Evolutionary conservation across 257 asterid genomes (phyloP), one percentile per base, ranked within the genome.

Genomic region (Mentha longifolia): DNA sequence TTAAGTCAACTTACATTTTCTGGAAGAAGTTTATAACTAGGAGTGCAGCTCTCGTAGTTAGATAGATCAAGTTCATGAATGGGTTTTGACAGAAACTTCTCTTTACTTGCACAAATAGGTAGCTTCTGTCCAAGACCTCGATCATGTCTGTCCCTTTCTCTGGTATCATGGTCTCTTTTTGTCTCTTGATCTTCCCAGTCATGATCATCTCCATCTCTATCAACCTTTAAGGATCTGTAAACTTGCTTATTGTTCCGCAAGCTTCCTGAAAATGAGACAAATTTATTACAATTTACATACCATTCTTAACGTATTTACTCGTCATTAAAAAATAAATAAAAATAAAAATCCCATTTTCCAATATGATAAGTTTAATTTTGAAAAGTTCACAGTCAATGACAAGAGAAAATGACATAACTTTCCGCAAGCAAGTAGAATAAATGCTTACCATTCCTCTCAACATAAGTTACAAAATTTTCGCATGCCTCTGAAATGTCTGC

Each of bases 41-140:
- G 98, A 61, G 97, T 85, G 87, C 98, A 92, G 79, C 88, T 68
- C 72, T 87, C 87, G 72, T 93, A 87, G 80, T 87, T 84, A 15
- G 98, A 89, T 74, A 95, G 96, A 79, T 95, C 98, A 64, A 95
- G 99, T 75, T 92, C 99, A 72, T 92, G 96, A 82, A 95, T 92
- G 76, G 98, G 86, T 79, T 95, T 95, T 50, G 78, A 80, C 74
- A 73, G 33, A 63, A 85, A 84, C 80, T 92, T 95, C 65, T 95
- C 98, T 81, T 80, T 94, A 80, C 83, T 84, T 69, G 85, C 77
- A 81, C 75, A 87, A 22, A 82, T 49, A 74, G 89, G 66, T 76
- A 82, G 68, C 83, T 74, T 92, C 73, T 86, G 95, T 72, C 87
- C 56, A 28, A 82, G 67, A 73, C 85, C 88, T 78, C 83, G 74